phyloP scores from a whole-genome alignment of 805 yeast species.

The Phaffomyces antillensis region DNA sequence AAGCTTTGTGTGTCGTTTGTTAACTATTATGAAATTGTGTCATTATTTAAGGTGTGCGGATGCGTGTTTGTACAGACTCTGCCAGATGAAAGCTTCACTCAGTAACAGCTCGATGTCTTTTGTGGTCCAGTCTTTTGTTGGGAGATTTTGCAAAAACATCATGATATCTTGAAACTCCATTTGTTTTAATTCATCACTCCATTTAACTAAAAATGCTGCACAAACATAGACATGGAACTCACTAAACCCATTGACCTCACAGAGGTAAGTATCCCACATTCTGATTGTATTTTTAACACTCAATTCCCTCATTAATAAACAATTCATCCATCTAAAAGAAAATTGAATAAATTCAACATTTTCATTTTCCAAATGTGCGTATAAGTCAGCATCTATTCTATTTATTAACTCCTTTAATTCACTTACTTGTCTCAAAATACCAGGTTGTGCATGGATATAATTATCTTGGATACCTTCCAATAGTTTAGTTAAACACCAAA shows the following conservation, averaged over 20 bases:
- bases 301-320: conserved; percentile 90
- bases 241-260: conserved; percentile 74
- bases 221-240: conserved; percentile 95
- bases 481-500: conserved; percentile 90
- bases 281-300: conserved; percentile 71
- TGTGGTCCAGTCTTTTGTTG: conserved; percentile 80
- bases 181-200: conserved; percentile 67
- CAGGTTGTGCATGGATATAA: conserved; percentile 97
- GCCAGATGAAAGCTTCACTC: conserved; percentile 97
- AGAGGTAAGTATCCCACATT: conserved; percentile 95
- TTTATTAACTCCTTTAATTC: conserved; percentile 71
- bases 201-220: conserved; percentile 89
- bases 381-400: conserved; percentile 70
- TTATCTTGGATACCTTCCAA: conserved; percentile 95
- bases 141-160: conserved; percentile 85
- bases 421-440: conserved; percentile 84
- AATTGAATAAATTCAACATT: conserved; percentile 94
- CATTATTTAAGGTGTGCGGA: conserved; percentile 64
- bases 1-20: neutral
- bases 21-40: neutral
- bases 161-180: conserved; percentile 95
- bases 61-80: conserved; percentile 83
- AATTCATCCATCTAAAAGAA: conserved; percentile 98
- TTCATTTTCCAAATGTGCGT: conserved; percentile 68
- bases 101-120: conserved; percentile 85